phyloP scores from a whole-genome alignment of 805 yeast species.

The Lipomyces sp. region DNA sequence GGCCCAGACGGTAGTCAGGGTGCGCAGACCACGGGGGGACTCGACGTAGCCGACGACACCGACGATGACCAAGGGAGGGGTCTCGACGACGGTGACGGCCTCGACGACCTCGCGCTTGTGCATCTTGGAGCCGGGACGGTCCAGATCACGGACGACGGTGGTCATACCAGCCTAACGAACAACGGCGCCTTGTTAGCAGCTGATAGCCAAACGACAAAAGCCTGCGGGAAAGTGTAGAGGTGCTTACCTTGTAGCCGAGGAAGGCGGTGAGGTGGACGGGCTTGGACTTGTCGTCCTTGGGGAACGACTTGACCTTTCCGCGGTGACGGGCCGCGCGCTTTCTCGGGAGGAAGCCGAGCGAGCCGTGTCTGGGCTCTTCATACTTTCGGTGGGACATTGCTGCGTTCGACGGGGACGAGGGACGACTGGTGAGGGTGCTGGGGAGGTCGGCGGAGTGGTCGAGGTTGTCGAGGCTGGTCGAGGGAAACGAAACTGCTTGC shows the following conservation, averaged over 20 bases:
- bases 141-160: slow-evolving; percentile 99
- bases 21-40: slow-evolving; percentile 99
- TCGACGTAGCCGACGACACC: slow-evolving; percentile 99
- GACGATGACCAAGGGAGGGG: slow-evolving; percentile 98
- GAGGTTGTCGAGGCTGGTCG: neutral
- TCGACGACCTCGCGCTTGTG: slow-evolving; percentile 99
- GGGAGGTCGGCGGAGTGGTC: neutral
- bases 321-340: slow-evolving; percentile 98
- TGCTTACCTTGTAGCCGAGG: slow-evolving; percentile 88
- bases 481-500: no score
- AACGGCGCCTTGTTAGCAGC: no score
- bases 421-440: neutral
- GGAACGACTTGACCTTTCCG: slow-evolving; percentile 99
- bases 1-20: slow-evolving; percentile 99
- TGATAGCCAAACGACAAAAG: no score
- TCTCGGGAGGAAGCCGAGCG: slow-evolving; percentile 98
- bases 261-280: slow-evolving; percentile 98
- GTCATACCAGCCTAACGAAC: slow-evolving; percentile 91
- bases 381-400: slow-evolving; percentile 98
- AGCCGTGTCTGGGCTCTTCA: slow-evolving; percentile 99
- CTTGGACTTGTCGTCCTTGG: slow-evolving; percentile 96
- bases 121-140: slow-evolving; percentile 99
- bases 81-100: slow-evolving; percentile 98
- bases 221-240: no score
- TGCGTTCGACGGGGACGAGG: neutral